Evolutionary conservation across 352 stramenopile genomes (phyloP), one percentile per base, ranked within the genome.

Genomic region (Phytophthora niederhauseri): DNA sequence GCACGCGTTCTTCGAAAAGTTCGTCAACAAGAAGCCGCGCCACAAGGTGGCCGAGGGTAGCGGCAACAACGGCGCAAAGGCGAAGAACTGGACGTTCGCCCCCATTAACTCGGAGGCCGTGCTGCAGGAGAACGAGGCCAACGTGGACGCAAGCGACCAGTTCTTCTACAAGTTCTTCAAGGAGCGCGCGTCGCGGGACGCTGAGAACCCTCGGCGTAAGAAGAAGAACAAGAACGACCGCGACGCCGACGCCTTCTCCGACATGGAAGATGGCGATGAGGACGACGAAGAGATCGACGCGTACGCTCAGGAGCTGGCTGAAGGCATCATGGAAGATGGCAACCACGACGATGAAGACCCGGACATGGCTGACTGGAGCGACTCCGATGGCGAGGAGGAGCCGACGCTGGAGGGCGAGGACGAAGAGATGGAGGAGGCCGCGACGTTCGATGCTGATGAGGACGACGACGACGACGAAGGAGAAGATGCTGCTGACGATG

Each of bases 11-110:
- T 95, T 99, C 45, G 97, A 99, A 71, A 98, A 98, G 73, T 99
- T 99, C 80, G 97, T 98, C 28, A 99, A 99, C 83, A 97, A 98
- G 65, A 99, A 99, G 74, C 97, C 98, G 5, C 81, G 81, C 19
- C 80, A 90, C 57, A 88, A 87, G 57, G 60, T 75, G 43, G 17
- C 48, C 6, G 64, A 73, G 9, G 38, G 41, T 2, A 69, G 61
- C 7, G 49, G 61, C 20, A 66, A 34, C 28, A 67, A 52, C 6
- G 58, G 66, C 11, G 60, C 73, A 0, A 81, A 70, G 24, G 51
- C 62, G 1, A 92, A 93, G 75, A 91, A 78, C 74, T 90, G 81
- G 82, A 89, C 76, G 56, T 91, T 90, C 46, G 80, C 69, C 34
- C 75, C 84, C 0, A 87, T 94, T 30, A 90, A 95, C 68, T 81